Conservation (phyloP, 2,329 filamentous ascomycete genomes). For the Aspergillus fructus region DNA sequence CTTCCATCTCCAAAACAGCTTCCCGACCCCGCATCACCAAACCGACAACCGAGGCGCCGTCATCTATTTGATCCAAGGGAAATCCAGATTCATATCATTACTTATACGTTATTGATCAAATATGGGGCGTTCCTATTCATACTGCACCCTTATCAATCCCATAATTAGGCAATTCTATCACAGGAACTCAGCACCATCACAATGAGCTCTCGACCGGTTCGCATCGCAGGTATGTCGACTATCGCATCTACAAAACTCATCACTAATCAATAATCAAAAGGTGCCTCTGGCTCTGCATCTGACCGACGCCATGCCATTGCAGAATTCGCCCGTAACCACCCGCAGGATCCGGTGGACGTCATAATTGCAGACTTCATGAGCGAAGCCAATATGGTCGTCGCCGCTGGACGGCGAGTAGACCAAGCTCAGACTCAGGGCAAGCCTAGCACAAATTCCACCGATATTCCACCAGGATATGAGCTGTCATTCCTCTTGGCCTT, state of each 20-base stretch:
- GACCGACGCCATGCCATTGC: conserved; percentile 48
- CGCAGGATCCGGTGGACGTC: conserved; percentile 47
- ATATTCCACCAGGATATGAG: conserved; percentile 47
- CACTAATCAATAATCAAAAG: conserved; percentile 17
- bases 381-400: conserved; percentile 53
- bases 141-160: background rate
- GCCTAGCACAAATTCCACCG: conserved; percentile 7
- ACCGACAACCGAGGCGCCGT: conserved; percentile 18
- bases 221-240: conserved; percentile 26
- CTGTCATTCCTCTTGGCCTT: conserved; percentile 53
- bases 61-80: background rate
- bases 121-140: background rate
- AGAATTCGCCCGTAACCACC: conserved; percentile 41
- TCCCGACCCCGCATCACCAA: conserved; percentile 16
- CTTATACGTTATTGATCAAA: background rate
- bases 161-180: background rate
- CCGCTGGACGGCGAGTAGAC: conserved; percentile 37
- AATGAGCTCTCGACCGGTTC: conserved; percentile 25
- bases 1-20: background rate
- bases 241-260: background rate
- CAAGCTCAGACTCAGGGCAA: conserved; percentile 23
- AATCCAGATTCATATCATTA: background rate
- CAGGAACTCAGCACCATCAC: background rate
- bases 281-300: conserved; percentile 46
- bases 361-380: conserved; percentile 51